Evolutionary conservation across 371 early-diverging fungal genomes (phyloP), one percentile per base, ranked within the genome.

Genomic region (Mortierella sp.): DNA sequence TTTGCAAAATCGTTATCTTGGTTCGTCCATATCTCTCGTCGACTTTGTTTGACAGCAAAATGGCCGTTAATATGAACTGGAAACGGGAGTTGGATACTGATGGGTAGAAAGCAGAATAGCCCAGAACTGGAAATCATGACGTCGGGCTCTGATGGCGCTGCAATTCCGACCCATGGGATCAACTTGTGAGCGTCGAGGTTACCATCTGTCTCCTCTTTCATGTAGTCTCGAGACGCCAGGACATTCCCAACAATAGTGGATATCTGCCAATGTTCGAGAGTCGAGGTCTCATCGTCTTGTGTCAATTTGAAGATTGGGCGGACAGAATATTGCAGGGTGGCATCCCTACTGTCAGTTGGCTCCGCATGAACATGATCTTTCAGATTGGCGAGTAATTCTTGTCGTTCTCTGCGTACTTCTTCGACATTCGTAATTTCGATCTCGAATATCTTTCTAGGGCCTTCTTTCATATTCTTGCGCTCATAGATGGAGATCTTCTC

Each of bases 101-200:
- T 79, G 11, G 84, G 84, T 7, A 84, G 63, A 60, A 84, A 84
- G 16, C 84, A 84, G 40, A 84, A 84, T 24, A 84, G 57, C 0
- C 78, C 43, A 3, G 84, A 69, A 16, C 24, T 38, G 11, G 48
- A 67, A 9, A 69, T 53, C 16, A 11, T 43, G 38, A 60, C 43
- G 10, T 48, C 36, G 1, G 74, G 58, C 2, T 63, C 57, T n/a
- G 55, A 33, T 3, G 69, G 81, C 1, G 77, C 78, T 4, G 84
- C 83, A 9, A 84, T 48, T 8, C 84, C 84, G 10, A 84, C 84
- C 77, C 77, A 83, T 16, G 84, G 84, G 33, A 84, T 72, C 28
- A 84, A 50, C 11, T 66, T 84, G 13, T 79, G 72, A 24, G 41
- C 63, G 0, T 21, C 33, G 11, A 84, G 57, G 33, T 72, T 60